Conservation (phyloP, 1,284 basidiomycete species). For the Cystobasidium slooffiae region DNA sequence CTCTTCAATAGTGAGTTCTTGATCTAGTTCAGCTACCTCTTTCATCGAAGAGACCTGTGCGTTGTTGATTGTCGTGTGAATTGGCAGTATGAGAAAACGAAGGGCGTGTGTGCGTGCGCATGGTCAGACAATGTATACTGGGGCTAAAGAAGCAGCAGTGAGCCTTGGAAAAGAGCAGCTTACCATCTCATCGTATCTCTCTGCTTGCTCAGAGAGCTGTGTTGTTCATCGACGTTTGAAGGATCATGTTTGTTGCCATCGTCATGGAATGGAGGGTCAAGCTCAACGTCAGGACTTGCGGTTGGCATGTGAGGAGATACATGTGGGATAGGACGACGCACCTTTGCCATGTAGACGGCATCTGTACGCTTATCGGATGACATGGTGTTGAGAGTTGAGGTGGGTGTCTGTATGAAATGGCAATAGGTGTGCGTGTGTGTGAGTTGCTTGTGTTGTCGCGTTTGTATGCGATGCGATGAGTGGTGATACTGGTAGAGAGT, state of each 20-base stretch:
- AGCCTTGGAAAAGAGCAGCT: background rate
- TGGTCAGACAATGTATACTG: constrained; percentile 35
- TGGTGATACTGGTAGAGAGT: background rate
- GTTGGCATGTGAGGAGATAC: background rate
- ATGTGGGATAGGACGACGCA: constrained; percentile 55
- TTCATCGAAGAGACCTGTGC: constrained; percentile 99
- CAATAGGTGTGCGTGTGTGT: background rate
- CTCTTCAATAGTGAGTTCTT: constrained; percentile 61
- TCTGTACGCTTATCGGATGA: constrained; percentile 31
- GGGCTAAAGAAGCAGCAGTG: background rate
- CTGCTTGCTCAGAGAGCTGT: constrained; percentile 62
- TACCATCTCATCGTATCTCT: constrained; percentile 90
- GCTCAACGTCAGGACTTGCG: constrained; percentile 18
- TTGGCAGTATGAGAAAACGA: no score
- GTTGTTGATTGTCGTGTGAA: no score
- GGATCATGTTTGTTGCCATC: background rate
- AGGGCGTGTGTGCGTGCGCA: constrained; percentile 47
- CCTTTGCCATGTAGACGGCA: constrained; percentile 94
- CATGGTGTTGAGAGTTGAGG: background rate
- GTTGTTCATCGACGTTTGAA: background rate
- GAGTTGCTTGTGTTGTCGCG: background rate
- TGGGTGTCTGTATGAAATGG: background rate
- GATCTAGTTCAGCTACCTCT: constrained; percentile 73
- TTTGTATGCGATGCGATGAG: background rate
- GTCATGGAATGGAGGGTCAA: background rate